Evolutionary conservation across 768 basidiomycete genomes (phyloP), one percentile per base, ranked within the genome.

Genomic region (Royoungia palumana): DNA sequence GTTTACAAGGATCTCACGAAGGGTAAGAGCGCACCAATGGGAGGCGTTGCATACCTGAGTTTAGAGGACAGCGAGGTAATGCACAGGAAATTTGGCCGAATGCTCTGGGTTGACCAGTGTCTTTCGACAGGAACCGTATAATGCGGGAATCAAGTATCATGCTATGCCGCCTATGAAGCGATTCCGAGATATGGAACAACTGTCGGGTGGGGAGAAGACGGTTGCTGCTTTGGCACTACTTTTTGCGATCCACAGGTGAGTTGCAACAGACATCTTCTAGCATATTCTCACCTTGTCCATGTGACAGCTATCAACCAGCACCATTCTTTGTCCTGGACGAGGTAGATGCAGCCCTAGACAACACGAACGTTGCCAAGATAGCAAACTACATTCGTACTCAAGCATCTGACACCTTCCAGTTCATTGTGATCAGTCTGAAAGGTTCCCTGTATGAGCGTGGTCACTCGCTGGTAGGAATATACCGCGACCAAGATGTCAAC

Each of bases 101-200:
- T 43, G 36, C 30, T 25, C 9, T 9, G 8, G 11, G 35, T 52
- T 53, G 13, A 60, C 34, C 16, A 12, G 38, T n/a, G 17, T 39
- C 13, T 32, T 35, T 48, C 25, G 24, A 44, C 53, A 89, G 88
- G 88, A 90, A 69, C 90, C 91, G 1, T 93, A 93, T 55, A 75
- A 74, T 19, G 83, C 81, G 32, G 92, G 96, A 46, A 91, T 99
- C 73, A 97, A 96, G 68, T 98, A 98, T 65, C 95, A 98, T 62
- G 94, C 95, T 1, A 99, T 98, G 96, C 96, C 96, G 0, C 96
- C 96, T 1, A 95, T 97, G 87, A 99, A 99, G 67, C 88, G 94
- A 2, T 98, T 98, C 78, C 80, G 94, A 53, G 96, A 98, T 64
- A 98, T 98, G 94, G 94, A 97, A 50, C 95, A 98, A 66, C 75